These are phyloP conservation scores for Fusarium sulawesiense DNA, from an alignment of 2,329 filamentous ascomycete genomes.

Conservation along the genomic window DNA sequence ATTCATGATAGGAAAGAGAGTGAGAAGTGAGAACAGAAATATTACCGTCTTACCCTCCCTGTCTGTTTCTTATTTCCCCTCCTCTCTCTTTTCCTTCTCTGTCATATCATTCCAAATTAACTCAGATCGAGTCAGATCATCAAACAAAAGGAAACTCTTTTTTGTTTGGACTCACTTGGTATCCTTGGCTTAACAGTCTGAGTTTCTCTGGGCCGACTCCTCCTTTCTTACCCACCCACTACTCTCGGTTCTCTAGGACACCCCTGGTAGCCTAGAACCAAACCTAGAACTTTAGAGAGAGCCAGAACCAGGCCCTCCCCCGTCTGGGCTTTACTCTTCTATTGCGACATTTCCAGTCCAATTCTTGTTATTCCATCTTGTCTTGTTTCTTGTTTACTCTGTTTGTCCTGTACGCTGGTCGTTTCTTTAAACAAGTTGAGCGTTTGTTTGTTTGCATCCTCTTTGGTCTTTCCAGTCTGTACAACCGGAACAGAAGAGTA, in stretches of 20 bases:
- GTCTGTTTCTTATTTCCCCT: constrained; percentile 4
- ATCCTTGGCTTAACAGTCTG: constrained; percentile 15
- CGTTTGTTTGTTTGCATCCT: constrained; percentile 10
- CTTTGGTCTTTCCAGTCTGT: constrained; percentile 22
- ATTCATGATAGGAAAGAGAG: constrained; percentile 6
- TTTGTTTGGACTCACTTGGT: constrained; percentile 11
- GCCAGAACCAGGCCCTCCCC: constrained; percentile 23
- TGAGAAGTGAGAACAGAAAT: constrained; percentile 5
- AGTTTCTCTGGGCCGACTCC: constrained; percentile 26
- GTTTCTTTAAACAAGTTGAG: constrained; percentile 15
- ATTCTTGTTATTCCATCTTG: constrained; percentile 10
- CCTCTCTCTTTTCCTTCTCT: neutral
- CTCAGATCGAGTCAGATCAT: neutral
- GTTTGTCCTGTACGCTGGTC: constrained; percentile 35
- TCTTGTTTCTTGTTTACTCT: constrained; percentile 30
- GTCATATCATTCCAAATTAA: constrained; percentile 10
- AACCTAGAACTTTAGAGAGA: constrained; percentile 14
- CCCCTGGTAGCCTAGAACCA: constrained; percentile 30
- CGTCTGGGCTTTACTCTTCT: constrained; percentile 3
- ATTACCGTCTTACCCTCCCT: constrained; percentile 22
- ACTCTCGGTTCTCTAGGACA: constrained; percentile 38
- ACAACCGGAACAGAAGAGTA: constrained; percentile 29
- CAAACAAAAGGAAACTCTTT: neutral
- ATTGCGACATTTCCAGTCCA: constrained; percentile 40
- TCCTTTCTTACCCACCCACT: constrained; percentile 33